phyloP scores from a whole-genome alignment of 768 basidiomycete genomes.

The Leccinum broughii region DNA sequence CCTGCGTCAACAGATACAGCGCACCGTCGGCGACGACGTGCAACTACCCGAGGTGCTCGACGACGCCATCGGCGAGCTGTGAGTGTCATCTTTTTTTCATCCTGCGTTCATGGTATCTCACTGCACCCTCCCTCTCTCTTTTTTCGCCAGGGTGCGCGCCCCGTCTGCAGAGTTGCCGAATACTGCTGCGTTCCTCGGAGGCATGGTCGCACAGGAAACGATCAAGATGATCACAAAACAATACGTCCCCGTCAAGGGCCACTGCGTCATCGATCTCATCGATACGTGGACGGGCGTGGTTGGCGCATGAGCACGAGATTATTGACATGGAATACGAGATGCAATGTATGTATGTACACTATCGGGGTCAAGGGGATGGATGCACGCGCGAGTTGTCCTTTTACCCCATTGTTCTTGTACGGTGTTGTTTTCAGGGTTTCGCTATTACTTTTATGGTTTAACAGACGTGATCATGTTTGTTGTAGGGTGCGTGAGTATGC shows the following conservation, averaged over 20 bases:
- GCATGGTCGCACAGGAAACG: conserved; percentile 91
- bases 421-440: background rate
- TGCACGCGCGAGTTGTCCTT: background rate
- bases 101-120: conserved; percentile 2
- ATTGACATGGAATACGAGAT: background rate
- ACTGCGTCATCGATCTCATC: conserved; percentile 81
- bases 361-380: background rate
- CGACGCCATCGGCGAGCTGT: conserved; percentile 78
- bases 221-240: conserved; percentile 98
- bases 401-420: background rate
- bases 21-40: conserved; percentile 48
- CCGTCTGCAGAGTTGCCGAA: conserved; percentile 89
- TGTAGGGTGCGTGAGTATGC: conserved; percentile 13
- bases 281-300: conserved; percentile 73
- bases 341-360: background rate
- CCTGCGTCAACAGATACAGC: conserved; percentile 51
- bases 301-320: conserved; percentile 20
- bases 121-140: no score
- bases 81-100: conserved; percentile 31
- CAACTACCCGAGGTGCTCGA: conserved; percentile 57
- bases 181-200: conserved; percentile 90
- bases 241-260: conserved; percentile 88
- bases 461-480: conserved; percentile 10
- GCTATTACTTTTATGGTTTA: background rate
- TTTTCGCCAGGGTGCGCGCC: conserved; percentile 60